These are phyloP conservation scores for Didymella segeticola DNA, from an alignment of 2,329 filamentous ascomycete genomes.

Conservation along the genomic window DNA sequence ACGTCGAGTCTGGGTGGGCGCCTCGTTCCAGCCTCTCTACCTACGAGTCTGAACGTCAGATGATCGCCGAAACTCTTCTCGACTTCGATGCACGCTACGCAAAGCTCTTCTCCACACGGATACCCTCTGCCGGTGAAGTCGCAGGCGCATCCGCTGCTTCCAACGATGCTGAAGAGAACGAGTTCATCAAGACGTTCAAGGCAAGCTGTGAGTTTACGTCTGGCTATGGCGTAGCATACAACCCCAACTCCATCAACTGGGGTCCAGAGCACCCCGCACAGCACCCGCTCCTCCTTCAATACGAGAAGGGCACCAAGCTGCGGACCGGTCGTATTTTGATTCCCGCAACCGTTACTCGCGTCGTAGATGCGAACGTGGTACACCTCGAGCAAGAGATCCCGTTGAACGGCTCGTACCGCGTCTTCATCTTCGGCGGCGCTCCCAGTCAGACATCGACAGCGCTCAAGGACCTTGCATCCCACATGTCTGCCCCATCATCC, in stretches of 20 bases:
- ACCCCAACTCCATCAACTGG: constrained; percentile 85
- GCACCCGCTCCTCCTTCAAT: constrained; percentile 72
- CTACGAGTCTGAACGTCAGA: constrained; percentile 85
- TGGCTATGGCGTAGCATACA: constrained; percentile 88
- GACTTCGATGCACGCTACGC: constrained; percentile 90
- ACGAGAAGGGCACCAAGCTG: constrained; percentile 62
- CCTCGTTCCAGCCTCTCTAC: constrained; percentile 77
- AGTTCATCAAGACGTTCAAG: constrained; percentile 90
- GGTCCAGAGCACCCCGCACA: constrained; percentile 73
- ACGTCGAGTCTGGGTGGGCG: constrained; percentile 84
- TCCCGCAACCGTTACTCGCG: constrained; percentile 82
- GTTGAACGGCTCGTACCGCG: constrained; percentile 83
- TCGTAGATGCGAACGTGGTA: constrained; percentile 87
- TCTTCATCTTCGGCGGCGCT: constrained; percentile 84
- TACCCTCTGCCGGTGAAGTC: constrained; percentile 75
- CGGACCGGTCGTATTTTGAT: constrained; percentile 77
- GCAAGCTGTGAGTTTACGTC: constrained; percentile 90
- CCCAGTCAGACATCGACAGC: constrained; percentile 65
- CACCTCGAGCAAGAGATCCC: constrained; percentile 90
- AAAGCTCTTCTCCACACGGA: constrained; percentile 82
- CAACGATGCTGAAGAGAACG: constrained; percentile 63
- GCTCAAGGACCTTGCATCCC: constrained; percentile 71
- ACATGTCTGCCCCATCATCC: constrained; percentile 69
- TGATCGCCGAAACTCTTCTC: constrained; percentile 82
- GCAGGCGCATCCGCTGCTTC: constrained; percentile 66